A percentile compares a stretch with the other conserved stretches of the same genome.
Conservation (phyloP, 768 basidiomycete genomes). For the Podaxis mareebaensis region DNA sequence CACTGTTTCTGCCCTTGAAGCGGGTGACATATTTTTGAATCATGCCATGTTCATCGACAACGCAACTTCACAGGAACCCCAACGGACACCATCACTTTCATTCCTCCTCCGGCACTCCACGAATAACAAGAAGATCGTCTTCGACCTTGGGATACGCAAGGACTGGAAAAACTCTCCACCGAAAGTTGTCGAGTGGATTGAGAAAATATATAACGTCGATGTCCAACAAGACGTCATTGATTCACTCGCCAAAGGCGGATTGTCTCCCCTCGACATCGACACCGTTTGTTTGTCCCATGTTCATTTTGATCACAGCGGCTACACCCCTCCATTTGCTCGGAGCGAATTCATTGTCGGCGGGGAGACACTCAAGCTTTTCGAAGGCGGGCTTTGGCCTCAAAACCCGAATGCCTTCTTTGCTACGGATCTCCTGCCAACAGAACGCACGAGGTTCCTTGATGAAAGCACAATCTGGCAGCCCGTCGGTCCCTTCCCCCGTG, state of each 20-base stretch:
- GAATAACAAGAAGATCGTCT: conserved; percentile 40
- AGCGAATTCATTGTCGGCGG: conserved; percentile 51
- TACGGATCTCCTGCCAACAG: conserved; percentile 36
- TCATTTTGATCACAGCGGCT: conserved; percentile 57
- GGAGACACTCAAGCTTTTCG: conserved; percentile 34
- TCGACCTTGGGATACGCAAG: conserved; percentile 57
- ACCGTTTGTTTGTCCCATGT: conserved; percentile 51
- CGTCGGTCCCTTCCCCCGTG: conserved; percentile 52
- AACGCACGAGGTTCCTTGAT: conserved; percentile 37
- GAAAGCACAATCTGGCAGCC: conserved; percentile 28
- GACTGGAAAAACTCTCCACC: conserved; percentile 46
- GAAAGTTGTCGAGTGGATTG: conserved; percentile 27
- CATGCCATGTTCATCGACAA: conserved; percentile 39
- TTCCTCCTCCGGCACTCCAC: conserved; percentile 54
- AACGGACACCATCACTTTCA: conserved; percentile 44
- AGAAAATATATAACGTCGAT: conserved; percentile 23
- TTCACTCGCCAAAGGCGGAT: conserved; percentile 51
- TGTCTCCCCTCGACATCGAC: conserved; percentile 42
- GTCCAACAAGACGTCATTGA: conserved; percentile 43
- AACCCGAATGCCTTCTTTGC: conserved; percentile 35
- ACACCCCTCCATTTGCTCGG: conserved; percentile 44
- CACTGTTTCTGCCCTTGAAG: conserved; percentile 56
- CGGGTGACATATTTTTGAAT: conserved; percentile 42
- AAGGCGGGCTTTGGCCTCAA: conserved; percentile 39
- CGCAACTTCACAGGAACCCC: conserved; percentile 27